Percentiles rank a stretch among this genome's conserved stretches.
Evolutionary conservation across 768 basidiomycete species (phyloP).

Genomic region (Lactarius evosmus): DNA sequence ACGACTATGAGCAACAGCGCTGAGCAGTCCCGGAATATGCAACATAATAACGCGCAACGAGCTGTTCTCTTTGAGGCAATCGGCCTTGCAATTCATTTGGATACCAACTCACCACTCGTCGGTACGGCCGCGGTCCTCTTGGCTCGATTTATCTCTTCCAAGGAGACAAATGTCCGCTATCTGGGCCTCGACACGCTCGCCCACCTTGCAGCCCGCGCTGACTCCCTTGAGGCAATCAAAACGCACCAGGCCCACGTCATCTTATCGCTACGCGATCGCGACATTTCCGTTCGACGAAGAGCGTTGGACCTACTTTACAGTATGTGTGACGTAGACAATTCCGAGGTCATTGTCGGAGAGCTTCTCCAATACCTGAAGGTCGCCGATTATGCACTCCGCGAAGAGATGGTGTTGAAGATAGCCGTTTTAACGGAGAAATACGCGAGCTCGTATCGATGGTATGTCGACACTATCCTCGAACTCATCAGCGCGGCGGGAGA

Average conservation of each 20-base stretch:
- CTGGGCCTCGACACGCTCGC: slow-evolving; percentile 98
- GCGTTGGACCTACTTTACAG: slow-evolving; percentile 96
- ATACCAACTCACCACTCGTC: slow-evolving; percentile 86
- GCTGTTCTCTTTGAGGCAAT: slow-evolving; percentile 99
- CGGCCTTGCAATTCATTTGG: slow-evolving; percentile 91
- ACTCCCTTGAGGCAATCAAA: slow-evolving; percentile 89
- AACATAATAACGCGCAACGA: slow-evolving; percentile 98
- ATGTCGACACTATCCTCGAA: slow-evolving; percentile 95
- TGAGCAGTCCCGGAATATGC: slow-evolving; percentile 89
- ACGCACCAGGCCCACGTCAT: slow-evolving; percentile 96
- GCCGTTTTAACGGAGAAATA: slow-evolving; percentile 99
- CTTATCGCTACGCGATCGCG: slow-evolving; percentile 89
- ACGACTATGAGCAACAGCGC: slow-evolving; percentile 89
- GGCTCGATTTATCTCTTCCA: slow-evolving; percentile 94
- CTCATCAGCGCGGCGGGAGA: slow-evolving; percentile 96
- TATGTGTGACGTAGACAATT: slow-evolving; percentile 99
- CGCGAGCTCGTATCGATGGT: slow-evolving; percentile 97
- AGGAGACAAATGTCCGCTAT: slow-evolving; percentile 98
- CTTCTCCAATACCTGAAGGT: slow-evolving; percentile 88
- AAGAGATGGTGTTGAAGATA: slow-evolving; percentile 99
- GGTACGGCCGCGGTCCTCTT: slow-evolving; percentile 85
- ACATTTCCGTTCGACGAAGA: slow-evolving; percentile 91
- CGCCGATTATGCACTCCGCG: slow-evolving; percentile 94
- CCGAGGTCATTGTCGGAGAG: slow-evolving; percentile 94
- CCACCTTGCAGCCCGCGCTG: slow-evolving; percentile 91